phyloP scores from a whole-genome alignment of 352 stramenopile species.

The Phytopythium cucurbitacearum region DNA sequence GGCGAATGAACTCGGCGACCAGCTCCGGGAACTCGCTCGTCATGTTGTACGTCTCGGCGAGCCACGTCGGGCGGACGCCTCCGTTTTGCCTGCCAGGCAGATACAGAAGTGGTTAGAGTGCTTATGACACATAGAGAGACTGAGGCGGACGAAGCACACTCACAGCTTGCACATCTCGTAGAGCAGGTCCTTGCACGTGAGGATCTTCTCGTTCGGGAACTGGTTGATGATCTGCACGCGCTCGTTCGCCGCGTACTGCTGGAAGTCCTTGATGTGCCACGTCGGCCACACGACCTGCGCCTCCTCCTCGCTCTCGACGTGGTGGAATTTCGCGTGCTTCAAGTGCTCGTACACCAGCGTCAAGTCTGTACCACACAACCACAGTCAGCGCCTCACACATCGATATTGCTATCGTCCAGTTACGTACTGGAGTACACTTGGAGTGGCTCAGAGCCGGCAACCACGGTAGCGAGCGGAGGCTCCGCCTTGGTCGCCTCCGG shows the following conservation, averaged over 20 bases:
- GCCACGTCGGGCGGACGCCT: constrained; percentile 32
- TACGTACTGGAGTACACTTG: constrained; percentile 30
- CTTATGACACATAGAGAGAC: not conserved
- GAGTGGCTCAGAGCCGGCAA: constrained; percentile 17
- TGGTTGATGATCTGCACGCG: constrained; percentile 52
- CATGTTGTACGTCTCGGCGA: constrained; percentile 59
- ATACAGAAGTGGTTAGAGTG: not conserved
- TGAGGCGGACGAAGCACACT: constrained; percentile 4
- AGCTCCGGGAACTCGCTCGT: constrained; percentile 46
- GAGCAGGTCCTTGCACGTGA: constrained; percentile 57
- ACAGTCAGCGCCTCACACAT: not conserved
- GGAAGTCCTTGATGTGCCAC: constrained; percentile 51
- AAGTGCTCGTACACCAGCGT: constrained; percentile 34
- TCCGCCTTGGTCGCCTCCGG: constrained; percentile 18
- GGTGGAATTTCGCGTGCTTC: constrained; percentile 29
- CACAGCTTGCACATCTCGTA: constrained; percentile 62
- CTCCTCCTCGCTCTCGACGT: constrained; percentile 37
- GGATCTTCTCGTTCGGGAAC: constrained; percentile 58
- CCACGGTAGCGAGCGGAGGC: constrained; percentile 16
- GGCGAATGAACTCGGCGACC: constrained; percentile 37
- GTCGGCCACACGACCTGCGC: constrained; percentile 48
- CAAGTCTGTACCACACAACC: constrained; percentile 15
- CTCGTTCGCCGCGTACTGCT: constrained; percentile 33
- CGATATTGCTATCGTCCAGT: no score
- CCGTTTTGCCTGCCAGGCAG: constrained; percentile 24